These are phyloP conservation scores for Climacium dendroides DNA, from an alignment of 225 moss, liverwort and hornwort species.

Conservation along the genomic window DNA sequence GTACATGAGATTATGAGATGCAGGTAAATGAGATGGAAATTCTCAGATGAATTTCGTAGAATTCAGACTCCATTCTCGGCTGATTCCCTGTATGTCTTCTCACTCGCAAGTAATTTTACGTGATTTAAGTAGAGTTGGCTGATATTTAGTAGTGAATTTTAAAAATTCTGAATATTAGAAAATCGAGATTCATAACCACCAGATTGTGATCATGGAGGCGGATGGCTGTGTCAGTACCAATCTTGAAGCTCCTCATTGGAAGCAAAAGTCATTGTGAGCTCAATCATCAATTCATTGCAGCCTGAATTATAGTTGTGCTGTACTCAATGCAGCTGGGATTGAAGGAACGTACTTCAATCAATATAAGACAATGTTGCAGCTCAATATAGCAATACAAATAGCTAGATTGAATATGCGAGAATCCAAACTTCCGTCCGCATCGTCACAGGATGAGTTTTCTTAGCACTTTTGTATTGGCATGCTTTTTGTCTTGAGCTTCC, in stretches of 20 bases:
- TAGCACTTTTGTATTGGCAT: background rate
- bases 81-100: background rate
- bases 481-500: background rate
- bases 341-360: slow-evolving; percentile 1
- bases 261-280: background rate
- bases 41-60: background rate
- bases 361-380: background rate
- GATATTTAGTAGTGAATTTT: background rate
- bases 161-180: background rate
- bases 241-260: slow-evolving; percentile 8
- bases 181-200: background rate
- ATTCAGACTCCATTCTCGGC: background rate
- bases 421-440: background rate
- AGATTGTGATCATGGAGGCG: slow-evolving; percentile 10
- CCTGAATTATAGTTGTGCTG: slow-evolving; percentile 4
- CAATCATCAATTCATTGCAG: slow-evolving; percentile 9
- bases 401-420: background rate
- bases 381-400: background rate
- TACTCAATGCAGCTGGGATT: background rate
- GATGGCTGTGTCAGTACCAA: background rate
- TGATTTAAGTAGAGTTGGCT: background rate
- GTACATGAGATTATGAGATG: background rate
- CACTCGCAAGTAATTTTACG: background rate
- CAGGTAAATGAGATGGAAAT: background rate
- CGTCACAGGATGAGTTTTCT: background rate